Conservation (phyloP, 1,284 basidiomycete species). For the Mycena sp. region DNA sequence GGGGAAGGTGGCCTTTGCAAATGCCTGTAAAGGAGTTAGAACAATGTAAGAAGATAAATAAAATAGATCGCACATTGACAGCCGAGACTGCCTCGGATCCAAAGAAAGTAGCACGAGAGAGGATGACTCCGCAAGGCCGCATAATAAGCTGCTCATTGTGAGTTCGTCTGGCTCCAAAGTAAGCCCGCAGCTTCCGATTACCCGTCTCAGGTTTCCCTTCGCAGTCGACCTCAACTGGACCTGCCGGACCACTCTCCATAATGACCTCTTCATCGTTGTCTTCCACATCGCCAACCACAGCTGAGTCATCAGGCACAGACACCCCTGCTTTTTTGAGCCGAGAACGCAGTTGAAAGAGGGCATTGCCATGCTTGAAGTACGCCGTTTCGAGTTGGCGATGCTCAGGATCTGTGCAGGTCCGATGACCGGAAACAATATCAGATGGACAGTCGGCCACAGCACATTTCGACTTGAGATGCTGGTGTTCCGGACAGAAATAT, state of each 20-base stretch:
- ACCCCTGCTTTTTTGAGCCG: constrained; percentile 2
- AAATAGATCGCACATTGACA: constrained; percentile 25
- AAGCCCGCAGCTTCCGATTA: constrained; percentile 22
- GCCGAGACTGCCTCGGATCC: constrained; percentile 35
- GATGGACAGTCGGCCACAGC: background rate
- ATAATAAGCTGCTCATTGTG: constrained; percentile 44
- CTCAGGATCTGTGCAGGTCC: constrained; percentile 24
- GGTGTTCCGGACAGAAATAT: constrained; percentile 8
- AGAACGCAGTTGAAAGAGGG: constrained; percentile 20
- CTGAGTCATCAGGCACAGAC: constrained; percentile 6
- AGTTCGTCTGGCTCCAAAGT: constrained; percentile 34
- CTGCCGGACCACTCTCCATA: background rate
- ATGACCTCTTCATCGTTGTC: constrained; percentile 26
- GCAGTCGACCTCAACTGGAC: constrained; percentile 22
- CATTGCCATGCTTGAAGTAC: constrained; percentile 9
- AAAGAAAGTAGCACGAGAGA: constrained; percentile 38
- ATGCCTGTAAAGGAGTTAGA: constrained; percentile 16
- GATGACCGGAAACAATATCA: background rate
- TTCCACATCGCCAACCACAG: constrained; percentile 9
- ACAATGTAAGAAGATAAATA: background rate
- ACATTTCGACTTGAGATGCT: background rate
- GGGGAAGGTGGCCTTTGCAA: constrained; percentile 18
- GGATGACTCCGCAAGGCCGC: constrained; percentile 37
- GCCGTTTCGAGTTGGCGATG: constrained; percentile 28
- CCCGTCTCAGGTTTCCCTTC: constrained; percentile 31